Base-by-base conservation (phyloP, 352 stramenopile genomes). In the Pythium aristosporum region DNA sequence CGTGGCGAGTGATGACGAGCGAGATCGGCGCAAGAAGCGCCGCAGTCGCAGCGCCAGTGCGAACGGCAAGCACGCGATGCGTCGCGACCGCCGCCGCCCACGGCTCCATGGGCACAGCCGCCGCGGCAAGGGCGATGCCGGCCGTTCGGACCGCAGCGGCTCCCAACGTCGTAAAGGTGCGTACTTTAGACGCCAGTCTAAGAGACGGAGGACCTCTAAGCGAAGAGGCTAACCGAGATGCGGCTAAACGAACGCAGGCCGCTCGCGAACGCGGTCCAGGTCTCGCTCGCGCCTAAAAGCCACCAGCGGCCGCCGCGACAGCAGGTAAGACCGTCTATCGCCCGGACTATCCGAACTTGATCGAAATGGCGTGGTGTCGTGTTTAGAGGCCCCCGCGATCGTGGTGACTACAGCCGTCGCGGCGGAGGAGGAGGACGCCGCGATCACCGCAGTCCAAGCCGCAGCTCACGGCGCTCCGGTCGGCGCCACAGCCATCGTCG, bases 1-100 rank as follows among this genome's bases (percentile, higher is more conserved):
- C 46, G 43, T 46, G 10, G 46, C 41, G 43, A 59, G 60, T 44
- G 69, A 70, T 34, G 65, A 61, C 9, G 58, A 67, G 41, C 65
- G 63, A 21, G 21, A 48, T 11, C 51, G 69, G 12, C 59, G 55
- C 32, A 62, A 76, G 70, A 76, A 76, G 59, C 62, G 67, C 3
- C 62, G 60, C 63, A 63, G 47, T 12, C 70, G 70, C 58, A 72
- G 67, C 28, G 15, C 46, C n/a, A 76, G 70, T 25, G 50, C 55
- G n/a, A 57, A 57, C 41, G 69, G 49, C 30, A 57, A 42, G 37
- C 34, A 39, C 34, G 34, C 34, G 11, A 39, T 39, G 34, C 44
- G 57, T 21, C 15, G 43, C n/a, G 12, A 67, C 18, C 21, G 52
- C 21, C 61, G 44, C 21, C 61, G 61, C 12, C 51, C 60, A 41